Evolutionary conservation across 2,329 filamentous ascomycete genomes (phyloP), one percentile per base, ranked within the genome.

Genomic region (Epichloe sylvatica): DNA sequence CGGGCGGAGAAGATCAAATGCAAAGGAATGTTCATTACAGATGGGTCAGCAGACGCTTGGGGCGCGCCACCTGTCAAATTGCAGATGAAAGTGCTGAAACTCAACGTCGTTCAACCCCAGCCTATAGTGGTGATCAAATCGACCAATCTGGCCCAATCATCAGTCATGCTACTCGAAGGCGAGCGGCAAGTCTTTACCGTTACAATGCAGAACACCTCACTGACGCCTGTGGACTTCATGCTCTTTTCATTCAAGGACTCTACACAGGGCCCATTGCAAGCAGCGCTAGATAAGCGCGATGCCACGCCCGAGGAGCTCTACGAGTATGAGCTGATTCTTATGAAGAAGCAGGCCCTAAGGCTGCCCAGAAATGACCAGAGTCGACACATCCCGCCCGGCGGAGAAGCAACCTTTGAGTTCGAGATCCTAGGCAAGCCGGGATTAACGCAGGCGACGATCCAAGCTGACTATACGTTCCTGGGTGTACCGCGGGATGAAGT

Each of bases 91-190:
- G 70, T 64, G 5, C 62, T 90, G 45, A 72, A 74, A 23, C 73
- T 94, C 40, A 87, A 78, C 47, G 86, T 94, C 23, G 89, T 96
- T 51, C 75, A 81, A 3, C 73, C 80, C 42, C 88, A 96, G 62
- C 92, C 92, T 5, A 68, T 86, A 3, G 70, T 97, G 3, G 70
- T 81, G 3, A 75, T 96, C 19, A 83, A 86, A 59, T 82, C 82
- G 7, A 84, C 83, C 3, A 87, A 84, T 12, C 73, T 96, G 1
- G 79, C 84, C 0, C 90, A 96, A 60, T 86, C 85, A 21, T 86
- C 88, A 9, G 71, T 95, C 36, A 96, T 95, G 89, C 76, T 98
- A 11, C 73, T 98, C 5, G 91, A 97, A 67, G 92, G 92, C 41
- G 91, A 98, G 65, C 78, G 77, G 21, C 83, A 81, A 57, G 71